A percentile compares a stretch with the other conserved stretches of the same genome.
These are phyloP conservation scores for Boletus insuetus DNA, from an alignment of 768 basidiomycete species.

Conservation along the genomic window DNA sequence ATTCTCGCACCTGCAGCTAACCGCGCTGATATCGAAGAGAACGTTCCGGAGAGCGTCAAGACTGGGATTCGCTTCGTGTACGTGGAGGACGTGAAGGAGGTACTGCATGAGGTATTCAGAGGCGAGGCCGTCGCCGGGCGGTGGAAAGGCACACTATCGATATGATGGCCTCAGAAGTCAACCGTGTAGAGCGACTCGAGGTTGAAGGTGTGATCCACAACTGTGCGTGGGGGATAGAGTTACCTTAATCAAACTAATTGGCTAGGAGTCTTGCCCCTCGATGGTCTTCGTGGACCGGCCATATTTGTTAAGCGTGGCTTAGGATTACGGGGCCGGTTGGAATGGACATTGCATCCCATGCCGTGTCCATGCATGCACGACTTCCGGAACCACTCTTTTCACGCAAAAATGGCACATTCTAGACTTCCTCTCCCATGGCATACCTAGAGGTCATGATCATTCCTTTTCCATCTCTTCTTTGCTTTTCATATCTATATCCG, in stretches of 20 bases:
- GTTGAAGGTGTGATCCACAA: not conserved
- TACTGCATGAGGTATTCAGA: slow-evolving; percentile 82
- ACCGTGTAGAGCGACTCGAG: not conserved
- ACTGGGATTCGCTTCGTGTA: slow-evolving; percentile 93
- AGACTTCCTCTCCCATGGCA: not conserved
- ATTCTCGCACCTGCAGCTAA: slow-evolving; percentile 86
- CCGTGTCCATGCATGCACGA: not conserved
- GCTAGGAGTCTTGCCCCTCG: not conserved
- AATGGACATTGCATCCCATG: not conserved
- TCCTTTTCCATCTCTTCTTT: not conserved
- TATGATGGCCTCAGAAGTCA: not conserved
- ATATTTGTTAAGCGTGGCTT: not conserved
- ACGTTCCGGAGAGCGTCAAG: slow-evolving; percentile 95
- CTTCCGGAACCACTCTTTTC: too few species aligned
- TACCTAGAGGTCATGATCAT: slow-evolving; percentile 7
- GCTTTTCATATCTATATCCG: slow-evolving; percentile 1
- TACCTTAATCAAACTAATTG: slow-evolving; percentile 1
- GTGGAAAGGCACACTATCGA: slow-evolving; percentile 62
- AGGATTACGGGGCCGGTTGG: not conserved
- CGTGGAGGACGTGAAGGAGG: slow-evolving; percentile 90
- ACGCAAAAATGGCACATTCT: not conserved
- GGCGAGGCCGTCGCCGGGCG: slow-evolving; percentile 55
- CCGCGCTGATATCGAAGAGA: slow-evolving; percentile 93
- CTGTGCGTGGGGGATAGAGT: not conserved
- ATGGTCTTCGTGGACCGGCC: not conserved